Evolutionary conservation across 352 stramenopile genomes (phyloP).

Genomic region (Globisporangium barbulae): DNA sequence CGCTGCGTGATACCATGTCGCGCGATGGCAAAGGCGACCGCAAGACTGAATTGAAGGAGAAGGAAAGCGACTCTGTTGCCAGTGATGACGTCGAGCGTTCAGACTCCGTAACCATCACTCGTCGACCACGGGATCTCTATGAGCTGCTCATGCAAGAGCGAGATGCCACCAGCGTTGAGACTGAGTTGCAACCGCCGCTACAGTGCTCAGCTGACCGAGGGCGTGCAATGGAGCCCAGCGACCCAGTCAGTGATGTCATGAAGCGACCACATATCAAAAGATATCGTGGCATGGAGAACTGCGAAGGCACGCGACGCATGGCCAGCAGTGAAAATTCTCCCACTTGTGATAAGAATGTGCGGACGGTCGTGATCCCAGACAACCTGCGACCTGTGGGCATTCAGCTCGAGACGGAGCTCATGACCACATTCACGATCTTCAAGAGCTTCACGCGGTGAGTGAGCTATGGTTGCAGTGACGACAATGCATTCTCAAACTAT

Average conservation of each 20-base stretch:
- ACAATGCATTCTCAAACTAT: background rate
- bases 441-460: conserved; percentile 28
- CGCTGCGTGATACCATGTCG: background rate
- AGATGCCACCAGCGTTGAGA: background rate
- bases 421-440: conserved; percentile 27
- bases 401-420: conserved; percentile 36
- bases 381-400: conserved; percentile 24
- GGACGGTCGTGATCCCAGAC: conserved; percentile 24
- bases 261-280: conserved; percentile 14
- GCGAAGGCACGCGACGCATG: conserved; percentile 16
- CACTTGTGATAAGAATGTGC: conserved; percentile 10
- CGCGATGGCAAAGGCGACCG: background rate
- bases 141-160: conserved; percentile 13
- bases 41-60: too few species aligned
- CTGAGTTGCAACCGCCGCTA: background rate
- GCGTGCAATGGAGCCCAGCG: background rate
- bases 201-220: background rate
- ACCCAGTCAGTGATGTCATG: background rate
- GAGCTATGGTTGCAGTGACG: background rate
- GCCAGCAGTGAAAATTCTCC: background rate
- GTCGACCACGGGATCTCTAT: conserved; percentile 6
- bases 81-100: background rate
- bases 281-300: conserved; percentile 17
- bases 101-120: background rate
- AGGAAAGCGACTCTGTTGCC: background rate